A percentile compares a stretch with the other conserved stretches of the same genome.
phyloP scores from a whole-genome alignment of 2,329 filamentous ascomycete genomes.

The Leptographium galeiforme region DNA sequence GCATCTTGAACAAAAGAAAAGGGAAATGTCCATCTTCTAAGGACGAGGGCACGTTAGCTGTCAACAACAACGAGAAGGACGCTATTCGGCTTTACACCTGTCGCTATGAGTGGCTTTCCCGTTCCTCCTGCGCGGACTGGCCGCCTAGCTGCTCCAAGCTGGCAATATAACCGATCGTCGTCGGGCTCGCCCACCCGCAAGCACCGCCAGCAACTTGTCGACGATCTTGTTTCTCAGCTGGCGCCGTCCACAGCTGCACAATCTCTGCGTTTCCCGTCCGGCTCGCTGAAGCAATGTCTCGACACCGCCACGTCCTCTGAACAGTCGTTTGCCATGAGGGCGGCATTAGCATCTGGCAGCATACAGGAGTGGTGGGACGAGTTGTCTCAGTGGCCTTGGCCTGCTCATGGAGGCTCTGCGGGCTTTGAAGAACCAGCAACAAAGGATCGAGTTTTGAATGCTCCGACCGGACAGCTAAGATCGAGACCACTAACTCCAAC shows the following conservation, averaged over 20 bases:
- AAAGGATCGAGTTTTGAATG: background rate
- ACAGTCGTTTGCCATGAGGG: constrained; percentile 56
- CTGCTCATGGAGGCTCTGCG: constrained; percentile 27
- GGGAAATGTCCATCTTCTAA: background rate
- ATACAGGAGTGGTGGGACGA: constrained; percentile 67
- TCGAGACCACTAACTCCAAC: constrained; percentile 4
- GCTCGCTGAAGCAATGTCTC: constrained; percentile 43
- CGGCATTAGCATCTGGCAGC: constrained; percentile 56
- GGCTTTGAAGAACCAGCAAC: constrained; percentile 38
- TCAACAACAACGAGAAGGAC: background rate
- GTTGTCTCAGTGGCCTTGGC: constrained; percentile 48
- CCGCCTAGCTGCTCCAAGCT: constrained; percentile 24
- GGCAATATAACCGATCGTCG: constrained; percentile 22
- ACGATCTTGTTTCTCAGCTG: constrained; percentile 49
- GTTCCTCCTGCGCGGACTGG: constrained; percentile 20
- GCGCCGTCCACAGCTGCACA: constrained; percentile 47
- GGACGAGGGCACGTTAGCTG: background rate
- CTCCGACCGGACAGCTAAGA: background rate
- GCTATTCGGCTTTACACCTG: background rate
- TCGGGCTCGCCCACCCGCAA: constrained; percentile 33
- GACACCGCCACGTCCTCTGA: constrained; percentile 50
- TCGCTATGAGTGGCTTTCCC: constrained; percentile 23
- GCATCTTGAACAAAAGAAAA: background rate
- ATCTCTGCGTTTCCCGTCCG: constrained; percentile 40
- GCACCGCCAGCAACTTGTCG: constrained; percentile 20